Base-by-base conservation (phyloP, 2,329 filamentous ascomycete genomes). In the Alternaria hordeiaustralica region DNA sequence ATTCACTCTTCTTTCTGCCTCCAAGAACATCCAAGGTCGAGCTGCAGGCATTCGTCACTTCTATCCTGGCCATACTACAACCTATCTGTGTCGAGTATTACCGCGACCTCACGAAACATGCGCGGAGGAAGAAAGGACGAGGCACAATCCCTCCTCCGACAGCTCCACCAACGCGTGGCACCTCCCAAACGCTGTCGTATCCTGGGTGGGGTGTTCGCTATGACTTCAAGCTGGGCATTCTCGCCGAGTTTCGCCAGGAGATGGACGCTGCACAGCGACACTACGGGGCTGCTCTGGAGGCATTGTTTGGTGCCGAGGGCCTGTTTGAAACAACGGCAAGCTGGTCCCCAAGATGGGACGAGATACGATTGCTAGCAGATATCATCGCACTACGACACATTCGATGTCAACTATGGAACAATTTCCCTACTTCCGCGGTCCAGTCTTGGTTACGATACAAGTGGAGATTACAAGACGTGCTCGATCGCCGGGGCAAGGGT, bases 141-240 rank as follows among this genome's bases (percentile, higher is more conserved):
- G 91, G 92, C 8, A 85, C 89, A 18, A 89, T 92, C 13, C 94
- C 94, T 11, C 89, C 91, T 51, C 93, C 94, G 4, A 95, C 93
- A 7, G 86, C 93, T 30, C 92, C 94, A 5, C 93, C 93, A 1
- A 95, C 92, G 0, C 89, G 87, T 20, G 93, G 92, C 26, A 96
- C 93, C 2, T 96, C 94, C 1, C 92, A 96, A 73, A 93, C 92
- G 0, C 81, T 97, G n/a, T 92, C 94, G 2, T 84, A 90, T 10
- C 89, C 93, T 45, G 94, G 93, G 4, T 99, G 95, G 96, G 94
- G 93, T 74, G 90, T 96, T 57, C 90, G 95, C 15, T 97, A 97
- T 79, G 95, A 99, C 75, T 94, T 97, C 82, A 99, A 99, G 78
- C 86, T 94, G 18, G 95, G 91, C 7, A 85, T 97, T 0, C 92